Evolutionary conservation across 352 stramenopile species (phyloP).

Genomic region (Globisporangium mamillatum): DNA sequence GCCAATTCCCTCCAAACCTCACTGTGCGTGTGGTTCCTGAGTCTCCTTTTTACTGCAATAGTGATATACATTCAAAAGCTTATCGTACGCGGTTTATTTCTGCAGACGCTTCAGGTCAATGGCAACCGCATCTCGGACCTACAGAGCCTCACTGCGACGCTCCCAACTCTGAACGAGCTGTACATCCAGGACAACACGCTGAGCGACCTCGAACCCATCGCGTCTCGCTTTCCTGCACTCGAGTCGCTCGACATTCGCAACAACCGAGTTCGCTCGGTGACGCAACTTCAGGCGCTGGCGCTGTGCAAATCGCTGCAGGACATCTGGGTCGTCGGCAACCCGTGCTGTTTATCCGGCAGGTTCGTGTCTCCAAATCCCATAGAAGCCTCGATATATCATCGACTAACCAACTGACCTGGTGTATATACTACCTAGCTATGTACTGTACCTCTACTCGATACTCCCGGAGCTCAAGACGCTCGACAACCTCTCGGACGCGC

Average conservation of each 20-base stretch:
- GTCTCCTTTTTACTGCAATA: not conserved
- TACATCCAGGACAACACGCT: slow-evolving; percentile 61
- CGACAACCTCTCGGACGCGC: slow-evolving; percentile 47
- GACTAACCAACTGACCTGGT: not conserved
- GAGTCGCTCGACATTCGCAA: slow-evolving; percentile 75
- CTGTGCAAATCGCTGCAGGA: slow-evolving; percentile 41
- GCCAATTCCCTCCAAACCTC: slow-evolving; percentile 48
- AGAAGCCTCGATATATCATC: not conserved
- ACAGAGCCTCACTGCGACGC: slow-evolving; percentile 29
- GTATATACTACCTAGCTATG: slow-evolving; percentile 33
- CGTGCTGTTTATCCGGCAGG: slow-evolving; percentile 54
- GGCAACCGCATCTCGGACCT: slow-evolving; percentile 48
- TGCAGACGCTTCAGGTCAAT: slow-evolving; percentile 45
- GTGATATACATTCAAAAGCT: not conserved
- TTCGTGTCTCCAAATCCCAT: slow-evolving; percentile 8
- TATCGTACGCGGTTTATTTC: not conserved
- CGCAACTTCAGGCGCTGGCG: slow-evolving; percentile 20
- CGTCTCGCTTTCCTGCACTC: slow-evolving; percentile 39
- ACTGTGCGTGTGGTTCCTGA: slow-evolving; percentile 20
- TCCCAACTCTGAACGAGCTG: slow-evolving; percentile 59
- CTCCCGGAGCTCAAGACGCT: slow-evolving; percentile 63
- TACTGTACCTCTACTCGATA: slow-evolving; percentile 41
- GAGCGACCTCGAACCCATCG: slow-evolving; percentile 27
- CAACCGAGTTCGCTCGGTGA: slow-evolving; percentile 38
- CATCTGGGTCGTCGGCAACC: slow-evolving; percentile 70